These are phyloP conservation scores for Cymodocea nodosa DNA, from an alignment of 116 monocot genomes.

Conservation along the genomic window DNA sequence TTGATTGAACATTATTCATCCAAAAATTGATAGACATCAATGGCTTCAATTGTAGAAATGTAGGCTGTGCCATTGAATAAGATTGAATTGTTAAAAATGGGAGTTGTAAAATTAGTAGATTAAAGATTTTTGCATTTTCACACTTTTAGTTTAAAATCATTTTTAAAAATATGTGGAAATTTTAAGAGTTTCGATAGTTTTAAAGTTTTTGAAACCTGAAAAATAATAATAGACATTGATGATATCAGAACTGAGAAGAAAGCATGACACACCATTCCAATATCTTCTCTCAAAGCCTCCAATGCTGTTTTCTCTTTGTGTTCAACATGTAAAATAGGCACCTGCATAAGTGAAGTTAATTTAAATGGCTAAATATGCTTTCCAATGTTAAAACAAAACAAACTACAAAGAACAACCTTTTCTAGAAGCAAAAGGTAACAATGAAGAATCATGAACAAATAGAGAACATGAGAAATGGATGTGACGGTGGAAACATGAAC, in stretches of 20 bases:
- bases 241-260: background rate
- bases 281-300: slow-evolving; percentile 43
- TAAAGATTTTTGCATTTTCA: background rate
- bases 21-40: slow-evolving; percentile 78
- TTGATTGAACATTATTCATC: slow-evolving; percentile 71
- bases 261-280: slow-evolving; percentile 31
- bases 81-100: background rate
- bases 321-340: slow-evolving; percentile 58
- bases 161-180: background rate
- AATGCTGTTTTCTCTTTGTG: slow-evolving; percentile 37
- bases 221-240: slow-evolving; percentile 1
- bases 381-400: background rate
- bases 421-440: background rate
- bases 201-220: background rate
- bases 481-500: too few species aligned
- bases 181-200: background rate
- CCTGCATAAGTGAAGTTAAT: slow-evolving; percentile 32
- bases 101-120: background rate
- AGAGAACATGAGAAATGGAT: too few species aligned
- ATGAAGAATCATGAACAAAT: background rate
- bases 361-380: background rate
- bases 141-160: background rate
- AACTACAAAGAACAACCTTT: background rate
- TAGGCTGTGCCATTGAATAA: slow-evolving; percentile 42
- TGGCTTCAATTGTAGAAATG: slow-evolving; percentile 28